Evolutionary conservation across 495 filamentous ascomycete species (phyloP), one percentile per base, ranked within the genome.

Genomic region (Penicillium atrosanguineum): DNA sequence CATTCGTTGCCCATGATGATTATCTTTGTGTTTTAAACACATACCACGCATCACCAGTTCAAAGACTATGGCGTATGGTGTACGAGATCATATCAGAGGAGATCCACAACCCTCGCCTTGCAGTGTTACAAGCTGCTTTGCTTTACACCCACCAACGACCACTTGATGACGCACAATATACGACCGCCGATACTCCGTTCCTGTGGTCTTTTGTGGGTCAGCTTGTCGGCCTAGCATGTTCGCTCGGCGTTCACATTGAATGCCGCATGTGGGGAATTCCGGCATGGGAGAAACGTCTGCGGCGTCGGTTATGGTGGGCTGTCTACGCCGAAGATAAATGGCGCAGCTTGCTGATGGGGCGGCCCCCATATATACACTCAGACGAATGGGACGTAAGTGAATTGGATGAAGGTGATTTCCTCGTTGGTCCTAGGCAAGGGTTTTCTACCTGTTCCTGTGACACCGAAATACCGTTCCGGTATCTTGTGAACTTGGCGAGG

Each of bases 291-390:
- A 83, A 85, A 46, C 87, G 90, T 1, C 71, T 95, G 34, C 80
- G 91, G 44, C 90, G 92, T 64, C 83, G 91, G 23, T 75, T 96
- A 31, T 92, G 88, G 52, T 95, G 91, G 90, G 91, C 89, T 3
- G 73, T 96, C 53, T 96, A 90, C 63, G 89, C 91, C 84, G 88
- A 95, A 63, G 91, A 96, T 62, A 95, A 94, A 73, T 96, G 91
- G 91, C 87, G 87, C 36, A 87, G 88, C 23, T 72, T 96, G n/a
- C 83, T 91, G 21, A 84, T 91, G 59, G 90, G 91, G 20, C 84
- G 90, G 8, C 91, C 91, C 3, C 90, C 90, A 8, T 91, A 91
- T 63, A 90, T 76, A 58, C 87, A 87, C 50, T 73, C 79, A 36
- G 81, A 85, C 36, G 91, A 95, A 67, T 95, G 90, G 90, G 89